phyloP scores from a whole-genome alignment of 1,284 basidiomycete genomes.

The Phenoliferia sp. region DNA sequence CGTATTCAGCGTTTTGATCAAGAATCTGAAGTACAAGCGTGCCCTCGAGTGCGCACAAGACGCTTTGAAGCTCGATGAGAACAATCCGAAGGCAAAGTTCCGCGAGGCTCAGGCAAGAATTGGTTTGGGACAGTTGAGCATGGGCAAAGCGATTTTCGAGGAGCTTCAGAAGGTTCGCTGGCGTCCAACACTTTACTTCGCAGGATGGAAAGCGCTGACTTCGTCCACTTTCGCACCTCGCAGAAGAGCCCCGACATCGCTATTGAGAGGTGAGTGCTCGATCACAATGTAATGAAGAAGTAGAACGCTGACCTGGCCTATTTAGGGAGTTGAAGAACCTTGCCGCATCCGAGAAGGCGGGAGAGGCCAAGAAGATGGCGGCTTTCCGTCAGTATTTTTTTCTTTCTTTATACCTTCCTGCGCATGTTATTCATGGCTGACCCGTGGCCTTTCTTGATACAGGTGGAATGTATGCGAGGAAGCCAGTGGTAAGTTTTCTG shows the following conservation, averaged over 20 bases:
- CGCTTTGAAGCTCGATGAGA: constrained; percentile 17
- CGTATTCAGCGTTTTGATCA: constrained; percentile 19
- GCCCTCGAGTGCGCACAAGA: constrained; percentile 17
- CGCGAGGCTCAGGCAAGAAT: constrained; percentile 27
- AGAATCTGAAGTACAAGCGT: constrained; percentile 16
- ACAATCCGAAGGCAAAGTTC: constrained; percentile 11
- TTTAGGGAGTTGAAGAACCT: neutral
- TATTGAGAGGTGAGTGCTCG: neutral
- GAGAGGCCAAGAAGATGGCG: neutral
- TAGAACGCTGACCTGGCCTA: neutral
- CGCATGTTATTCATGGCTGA: too few species aligned
- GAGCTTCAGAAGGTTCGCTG: constrained; percentile 10
- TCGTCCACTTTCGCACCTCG: neutral
- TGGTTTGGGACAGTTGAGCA: constrained; percentile 13
- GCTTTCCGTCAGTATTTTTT: too few species aligned
- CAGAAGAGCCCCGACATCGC: neutral
- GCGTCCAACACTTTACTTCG: neutral
- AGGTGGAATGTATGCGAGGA: neutral
- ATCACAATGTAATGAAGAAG: neutral
- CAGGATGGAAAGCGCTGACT: neutral
- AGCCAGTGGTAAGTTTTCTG: too few species aligned
- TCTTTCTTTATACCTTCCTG: too few species aligned
- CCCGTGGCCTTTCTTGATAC: too few species aligned
- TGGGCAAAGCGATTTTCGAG: constrained; percentile 16
- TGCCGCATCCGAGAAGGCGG: neutral